Base-by-base conservation (phyloP, 225 moss, liverwort and hornwort species). In the Straminergon stramineum region DNA sequence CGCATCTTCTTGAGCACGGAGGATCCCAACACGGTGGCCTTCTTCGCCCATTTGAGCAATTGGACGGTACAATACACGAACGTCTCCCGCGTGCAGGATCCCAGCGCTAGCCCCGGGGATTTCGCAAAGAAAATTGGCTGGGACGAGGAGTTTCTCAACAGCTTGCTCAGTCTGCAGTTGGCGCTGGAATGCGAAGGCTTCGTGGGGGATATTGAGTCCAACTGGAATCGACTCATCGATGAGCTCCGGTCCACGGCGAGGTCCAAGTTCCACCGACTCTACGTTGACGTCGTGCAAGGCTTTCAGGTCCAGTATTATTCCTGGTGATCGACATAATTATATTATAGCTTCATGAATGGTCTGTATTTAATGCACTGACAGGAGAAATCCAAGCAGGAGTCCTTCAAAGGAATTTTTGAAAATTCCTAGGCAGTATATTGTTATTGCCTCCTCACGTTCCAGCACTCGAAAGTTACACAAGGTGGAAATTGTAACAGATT, bases 121-220 rank as follows among this genome's bases (percentile, higher is more conserved):
- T 87, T 85, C 7, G 92, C 84, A 4, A 60, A 21, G 15, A 32
- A 37, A 70, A 90, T 89, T 48, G 89, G 87, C 20, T 92, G 92
- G 89, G 89, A 91, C 60, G 84, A 92, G 62, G 92, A 91, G 67
- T 91, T 92, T 62, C 75, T 92, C 30, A 91, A 92, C 37, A 84
- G 89, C 11, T 75, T 89, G 83, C 84, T 92, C 17, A 92, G 68
- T 35, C 58, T 92, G 87, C 87, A 92, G 67, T 37, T 92, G 32
- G 91, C 92, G 64, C 12, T 89, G 45, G 89, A 92, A 48, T 92
- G 92, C 91, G 91, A 92, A 17, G 91, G 87, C 20, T 92, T 84
- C 61, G 90, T 92, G 8, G 91, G 92, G 4, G 58, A 35, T 4
- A 81, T 92, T 8, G 11, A 37, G 21, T 89, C 89, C 56, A 92